Percentiles rank a stretch among this genome's conserved stretches.
Conservation (phyloP, 805 yeast genomes). For the Tetrapisispora pingtungensis region DNA sequence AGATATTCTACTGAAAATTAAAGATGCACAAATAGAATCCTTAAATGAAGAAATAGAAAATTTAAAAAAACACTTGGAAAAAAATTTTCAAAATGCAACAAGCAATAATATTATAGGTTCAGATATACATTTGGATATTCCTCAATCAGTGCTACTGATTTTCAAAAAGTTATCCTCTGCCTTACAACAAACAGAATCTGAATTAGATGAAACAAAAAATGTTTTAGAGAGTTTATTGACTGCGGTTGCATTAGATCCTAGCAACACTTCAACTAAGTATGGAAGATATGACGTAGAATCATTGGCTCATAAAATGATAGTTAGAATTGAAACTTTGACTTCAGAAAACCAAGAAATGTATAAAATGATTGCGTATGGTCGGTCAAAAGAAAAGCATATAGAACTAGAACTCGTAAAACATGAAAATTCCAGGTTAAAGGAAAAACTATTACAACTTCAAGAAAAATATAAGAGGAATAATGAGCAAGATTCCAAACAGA, state of each 20-base stretch:
- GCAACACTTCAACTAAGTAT: conserved; percentile 35
- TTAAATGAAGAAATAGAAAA: conserved; percentile 36
- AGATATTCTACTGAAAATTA: conserved; percentile 43
- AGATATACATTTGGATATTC: conserved; percentile 16
- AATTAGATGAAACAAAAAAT: conserved; percentile 50
- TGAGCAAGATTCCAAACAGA: background rate
- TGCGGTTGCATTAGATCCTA: conserved; percentile 43
- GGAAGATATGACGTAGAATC: conserved; percentile 70
- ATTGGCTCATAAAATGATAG: conserved; percentile 60
- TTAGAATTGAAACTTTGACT: conserved; percentile 48
- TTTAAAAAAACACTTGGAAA: conserved; percentile 27
- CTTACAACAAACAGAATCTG: conserved; percentile 38
- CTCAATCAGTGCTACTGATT: conserved; percentile 36
- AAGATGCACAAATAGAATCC: conserved; percentile 41
- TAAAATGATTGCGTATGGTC: conserved; percentile 66
- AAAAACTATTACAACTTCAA: conserved; percentile 8
- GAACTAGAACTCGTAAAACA: conserved; percentile 52
- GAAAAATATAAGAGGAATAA: background rate
- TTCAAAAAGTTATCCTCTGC: conserved; percentile 40
- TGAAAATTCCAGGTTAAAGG: conserved; percentile 40
- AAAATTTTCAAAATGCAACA: conserved; percentile 32
- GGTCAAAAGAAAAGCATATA: conserved; percentile 58
- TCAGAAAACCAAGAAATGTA: conserved; percentile 63
- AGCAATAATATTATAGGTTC: background rate
- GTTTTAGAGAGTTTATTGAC: conserved; percentile 55